Evolutionary conservation across 1,139 yeast genomes (phyloP).

Genomic region (Geotrichum europaeum): DNA sequence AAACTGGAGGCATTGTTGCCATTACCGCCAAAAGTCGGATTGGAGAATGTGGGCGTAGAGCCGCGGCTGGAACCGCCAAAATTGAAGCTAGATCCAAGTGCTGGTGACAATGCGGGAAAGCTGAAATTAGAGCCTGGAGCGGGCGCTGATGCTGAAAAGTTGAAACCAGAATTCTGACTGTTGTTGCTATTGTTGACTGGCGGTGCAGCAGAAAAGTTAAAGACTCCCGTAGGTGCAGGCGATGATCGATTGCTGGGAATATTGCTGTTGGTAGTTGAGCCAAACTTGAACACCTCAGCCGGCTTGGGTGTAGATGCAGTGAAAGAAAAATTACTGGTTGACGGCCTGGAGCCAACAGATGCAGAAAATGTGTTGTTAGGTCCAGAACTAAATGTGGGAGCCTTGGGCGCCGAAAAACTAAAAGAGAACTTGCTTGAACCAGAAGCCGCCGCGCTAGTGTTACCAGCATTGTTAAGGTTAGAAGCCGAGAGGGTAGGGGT

Average conservation of each 20-base stretch:
- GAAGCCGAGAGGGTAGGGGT: neutral
- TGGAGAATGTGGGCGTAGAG: neutral
- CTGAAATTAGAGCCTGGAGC: slow-evolving; percentile 5
- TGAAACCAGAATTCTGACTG: slow-evolving; percentile 3
- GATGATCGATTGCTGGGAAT: neutral
- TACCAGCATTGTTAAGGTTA: neutral
- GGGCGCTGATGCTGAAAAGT: slow-evolving; percentile 1
- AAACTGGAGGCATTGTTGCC: neutral
- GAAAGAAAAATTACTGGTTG: neutral
- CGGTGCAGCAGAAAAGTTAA: neutral
- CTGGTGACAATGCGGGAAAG: neutral
- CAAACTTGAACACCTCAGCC: slow-evolving; percentile 7
- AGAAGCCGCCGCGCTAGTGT: neutral
- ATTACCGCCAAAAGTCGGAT: neutral
- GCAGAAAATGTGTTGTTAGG: neutral
- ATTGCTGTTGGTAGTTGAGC: neutral
- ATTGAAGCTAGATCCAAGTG: slow-evolving; percentile 1
- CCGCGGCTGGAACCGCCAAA: slow-evolving; percentile 1
- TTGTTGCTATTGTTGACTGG: neutral
- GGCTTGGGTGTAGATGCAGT: neutral
- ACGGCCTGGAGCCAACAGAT: neutral
- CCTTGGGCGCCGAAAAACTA: slow-evolving; percentile 5
- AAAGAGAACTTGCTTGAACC: slow-evolving; percentile 1
- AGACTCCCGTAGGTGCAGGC: neutral
- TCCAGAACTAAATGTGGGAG: neutral